phyloP scores from a whole-genome alignment of 306 rosid genomes.

The Trifolium pratense region DNA sequence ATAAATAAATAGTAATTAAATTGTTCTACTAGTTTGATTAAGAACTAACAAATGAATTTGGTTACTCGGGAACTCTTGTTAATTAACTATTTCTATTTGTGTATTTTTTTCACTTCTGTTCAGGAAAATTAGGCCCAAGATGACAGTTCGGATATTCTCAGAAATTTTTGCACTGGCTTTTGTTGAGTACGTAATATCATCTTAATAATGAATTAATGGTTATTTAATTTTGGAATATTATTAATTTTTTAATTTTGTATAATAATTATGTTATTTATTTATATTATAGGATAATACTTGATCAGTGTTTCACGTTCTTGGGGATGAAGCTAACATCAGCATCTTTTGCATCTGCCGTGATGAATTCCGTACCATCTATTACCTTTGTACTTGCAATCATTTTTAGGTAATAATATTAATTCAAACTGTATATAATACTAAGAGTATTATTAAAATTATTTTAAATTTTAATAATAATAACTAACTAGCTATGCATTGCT shows the following conservation, averaged over 20 bases:
- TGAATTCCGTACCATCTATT: constrained; percentile 49
- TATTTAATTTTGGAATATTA: neutral
- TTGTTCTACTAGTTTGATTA: neutral
- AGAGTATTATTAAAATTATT: neutral
- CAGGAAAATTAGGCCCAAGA: constrained; percentile 88
- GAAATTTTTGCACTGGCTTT: constrained; percentile 69
- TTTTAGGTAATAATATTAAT: constrained; percentile 31
- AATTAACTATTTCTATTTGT: neutral
- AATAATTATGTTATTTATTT: neutral
- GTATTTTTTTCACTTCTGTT: neutral
- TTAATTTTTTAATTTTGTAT: neutral
- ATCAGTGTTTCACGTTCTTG: constrained; percentile 48
- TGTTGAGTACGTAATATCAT: constrained; percentile 61
- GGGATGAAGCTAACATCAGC: constrained; percentile 50
- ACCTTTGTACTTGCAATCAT: constrained; percentile 49
- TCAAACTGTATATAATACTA: neutral
- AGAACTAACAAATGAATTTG: neutral
- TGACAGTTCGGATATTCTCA: constrained; percentile 63
- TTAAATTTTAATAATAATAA: no score
- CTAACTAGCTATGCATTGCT: neutral
- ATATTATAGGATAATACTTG: constrained; percentile 44
- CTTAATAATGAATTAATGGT: neutral
- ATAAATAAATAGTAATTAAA: neutral
- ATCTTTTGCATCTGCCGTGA: constrained; percentile 50
- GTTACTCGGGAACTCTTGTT: neutral